phyloP scores from a whole-genome alignment of 1,139 yeast species.

The Yamadazyma conglobata region DNA sequence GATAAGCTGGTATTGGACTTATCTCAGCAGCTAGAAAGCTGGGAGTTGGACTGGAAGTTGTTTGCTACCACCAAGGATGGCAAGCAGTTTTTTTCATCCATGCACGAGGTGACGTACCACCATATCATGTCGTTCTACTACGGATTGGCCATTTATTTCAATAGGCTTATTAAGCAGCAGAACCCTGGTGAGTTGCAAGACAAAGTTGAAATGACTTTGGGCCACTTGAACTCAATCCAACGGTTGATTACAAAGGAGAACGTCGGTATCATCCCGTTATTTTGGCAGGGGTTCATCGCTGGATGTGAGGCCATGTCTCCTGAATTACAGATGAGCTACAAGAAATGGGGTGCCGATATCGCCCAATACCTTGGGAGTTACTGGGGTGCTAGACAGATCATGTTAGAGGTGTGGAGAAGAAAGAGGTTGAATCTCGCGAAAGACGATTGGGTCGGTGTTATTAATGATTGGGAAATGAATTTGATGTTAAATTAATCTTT shows the following conservation, averaged over 20 bases:
- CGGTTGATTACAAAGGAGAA: conserved; percentile 50
- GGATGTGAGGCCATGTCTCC: conserved; percentile 74
- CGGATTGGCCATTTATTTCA: conserved; percentile 72
- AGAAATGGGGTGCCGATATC: conserved; percentile 77
- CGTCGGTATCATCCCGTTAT: conserved; percentile 67
- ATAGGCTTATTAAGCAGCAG: conserved; percentile 57
- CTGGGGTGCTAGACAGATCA: conserved; percentile 81
- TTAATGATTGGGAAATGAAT: conserved; percentile 82
- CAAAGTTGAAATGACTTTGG: conserved; percentile 57
- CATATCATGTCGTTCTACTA: conserved; percentile 80
- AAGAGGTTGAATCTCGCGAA: conserved; percentile 54
- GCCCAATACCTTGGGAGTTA: conserved; percentile 77
- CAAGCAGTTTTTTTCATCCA: conserved; percentile 44
- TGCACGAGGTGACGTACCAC: conserved; percentile 76
- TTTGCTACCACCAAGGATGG: conserved; percentile 19
- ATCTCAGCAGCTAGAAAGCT: conserved; percentile 50
- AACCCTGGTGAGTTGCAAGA: conserved; percentile 53
- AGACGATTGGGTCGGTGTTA: conserved; percentile 76
- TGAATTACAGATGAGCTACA: conserved; percentile 62
- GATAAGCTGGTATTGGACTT: conserved; percentile 44
- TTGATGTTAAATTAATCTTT: conserved; percentile 62
- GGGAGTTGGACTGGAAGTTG: conserved; percentile 69
- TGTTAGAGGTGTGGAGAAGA: conserved; percentile 85
- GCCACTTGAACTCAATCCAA: conserved; percentile 64
- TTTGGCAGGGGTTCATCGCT: conserved; percentile 89